Conservation (phyloP, 169 alveolate species). For the Condylostoma magnum region DNA sequence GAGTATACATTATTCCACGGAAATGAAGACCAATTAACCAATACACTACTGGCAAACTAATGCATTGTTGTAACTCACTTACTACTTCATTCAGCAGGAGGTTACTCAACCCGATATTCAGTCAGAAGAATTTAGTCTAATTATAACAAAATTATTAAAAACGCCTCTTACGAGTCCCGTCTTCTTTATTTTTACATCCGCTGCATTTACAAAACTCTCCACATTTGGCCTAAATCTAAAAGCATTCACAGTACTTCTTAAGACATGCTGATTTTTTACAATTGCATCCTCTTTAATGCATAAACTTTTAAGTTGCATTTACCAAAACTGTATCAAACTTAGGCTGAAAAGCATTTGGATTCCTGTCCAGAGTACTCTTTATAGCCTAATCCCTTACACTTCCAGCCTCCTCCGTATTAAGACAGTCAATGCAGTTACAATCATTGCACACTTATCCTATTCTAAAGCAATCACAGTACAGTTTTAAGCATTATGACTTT, state of each 20-base stretch:
- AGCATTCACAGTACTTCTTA: conserved; percentile 82
- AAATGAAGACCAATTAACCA: too few species aligned
- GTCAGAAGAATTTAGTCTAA: too few species aligned
- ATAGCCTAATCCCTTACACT: conserved; percentile 60
- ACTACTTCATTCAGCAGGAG: too few species aligned
- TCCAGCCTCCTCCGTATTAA: conserved; percentile 71
- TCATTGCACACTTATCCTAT: conserved; percentile 67
- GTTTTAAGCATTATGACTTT: conserved; percentile 82
- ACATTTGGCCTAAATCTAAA: conserved; percentile 30
- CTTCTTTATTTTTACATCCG: conserved; percentile 34
- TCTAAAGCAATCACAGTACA: conserved; percentile 89
- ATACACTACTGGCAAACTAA: too few species aligned
- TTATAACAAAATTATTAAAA: too few species aligned
- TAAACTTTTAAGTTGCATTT: too few species aligned
- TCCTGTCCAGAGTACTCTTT: conserved; percentile 65
- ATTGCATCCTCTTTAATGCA: too few species aligned
- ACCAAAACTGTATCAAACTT: too few species aligned
- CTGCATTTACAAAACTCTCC: conserved; percentile 33
- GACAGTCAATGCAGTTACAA: conserved; percentile 81
- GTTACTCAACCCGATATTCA: too few species aligned
- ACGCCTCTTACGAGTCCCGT: too few species aligned
- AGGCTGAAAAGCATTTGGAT: conserved; percentile 76
- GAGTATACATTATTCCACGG: too few species aligned
- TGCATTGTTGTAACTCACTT: too few species aligned
- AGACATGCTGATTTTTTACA: conserved; percentile 74